phyloP scores from a whole-genome alignment of 768 basidiomycete genomes.

The Macrolepiota fuliginosa region DNA sequence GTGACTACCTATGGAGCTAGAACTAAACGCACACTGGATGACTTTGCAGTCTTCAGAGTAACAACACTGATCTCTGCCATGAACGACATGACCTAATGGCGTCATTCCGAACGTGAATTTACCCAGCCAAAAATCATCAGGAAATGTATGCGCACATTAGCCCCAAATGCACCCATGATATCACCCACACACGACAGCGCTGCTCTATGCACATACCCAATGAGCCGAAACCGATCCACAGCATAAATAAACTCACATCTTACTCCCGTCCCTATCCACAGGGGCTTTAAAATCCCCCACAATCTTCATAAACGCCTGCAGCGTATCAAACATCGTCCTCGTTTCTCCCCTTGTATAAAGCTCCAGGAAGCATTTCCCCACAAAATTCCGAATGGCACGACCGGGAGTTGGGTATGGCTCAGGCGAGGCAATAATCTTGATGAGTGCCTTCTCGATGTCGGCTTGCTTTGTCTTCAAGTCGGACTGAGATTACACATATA shows the following conservation, averaged over 20 bases:
- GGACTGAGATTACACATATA: slow-evolving; percentile 39
- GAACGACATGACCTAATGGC: slow-evolving; percentile 85
- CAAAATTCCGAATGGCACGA: slow-evolving; percentile 76
- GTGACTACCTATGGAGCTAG: not conserved
- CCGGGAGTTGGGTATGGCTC: slow-evolving; percentile 81
- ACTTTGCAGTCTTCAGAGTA: slow-evolving; percentile 65
- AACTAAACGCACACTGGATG: slow-evolving; percentile 61
- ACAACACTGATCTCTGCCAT: slow-evolving; percentile 79
- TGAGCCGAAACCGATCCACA: not conserved
- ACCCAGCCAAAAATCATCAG: not conserved
- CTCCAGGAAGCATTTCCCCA: slow-evolving; percentile 71
- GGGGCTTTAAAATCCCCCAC: slow-evolving; percentile 66
- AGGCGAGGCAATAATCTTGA: slow-evolving; percentile 66
- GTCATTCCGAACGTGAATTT: not conserved
- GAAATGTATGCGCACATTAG: slow-evolving; percentile 57
- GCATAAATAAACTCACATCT: slow-evolving; percentile 52
- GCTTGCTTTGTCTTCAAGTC: slow-evolving; percentile 64
- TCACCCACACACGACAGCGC: slow-evolving; percentile 87
- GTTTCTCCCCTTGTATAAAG: slow-evolving; percentile 83
- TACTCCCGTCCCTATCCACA: slow-evolving; percentile 56
- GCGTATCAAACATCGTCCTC: slow-evolving; percentile 80
- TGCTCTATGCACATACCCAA: slow-evolving; percentile 46
- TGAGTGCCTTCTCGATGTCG: slow-evolving; percentile 56
- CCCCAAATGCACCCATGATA: slow-evolving; percentile 80
- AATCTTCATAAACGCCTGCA: slow-evolving; percentile 74